Evolutionary conservation across 768 basidiomycete genomes (phyloP).

Genomic region (Pholiota conissans): DNA sequence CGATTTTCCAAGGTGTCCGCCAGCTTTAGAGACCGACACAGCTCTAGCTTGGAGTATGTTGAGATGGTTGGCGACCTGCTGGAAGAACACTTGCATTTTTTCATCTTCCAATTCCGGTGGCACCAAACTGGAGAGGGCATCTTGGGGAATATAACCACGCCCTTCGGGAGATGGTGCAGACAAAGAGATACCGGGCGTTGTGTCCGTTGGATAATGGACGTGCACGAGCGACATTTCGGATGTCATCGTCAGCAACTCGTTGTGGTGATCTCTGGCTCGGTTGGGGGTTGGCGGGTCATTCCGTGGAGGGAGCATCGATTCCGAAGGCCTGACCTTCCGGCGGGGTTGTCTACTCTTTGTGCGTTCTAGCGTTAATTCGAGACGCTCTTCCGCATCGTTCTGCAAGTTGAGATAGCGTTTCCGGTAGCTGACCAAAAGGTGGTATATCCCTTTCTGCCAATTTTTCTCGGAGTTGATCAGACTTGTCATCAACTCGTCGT

Average conservation of each 20-base stretch:
- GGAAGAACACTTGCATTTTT: slow-evolving; percentile 81
- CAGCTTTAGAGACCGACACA: slow-evolving; percentile 18
- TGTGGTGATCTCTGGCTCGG: slow-evolving; percentile 41
- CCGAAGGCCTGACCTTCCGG: slow-evolving; percentile 17
- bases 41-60: slow-evolving; percentile 63
- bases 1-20: background rate
- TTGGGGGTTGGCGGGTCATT: slow-evolving; percentile 63
- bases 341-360: slow-evolving; percentile 33
- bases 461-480: slow-evolving; percentile 69
- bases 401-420: slow-evolving; percentile 72
- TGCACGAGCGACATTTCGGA: slow-evolving; percentile 18
- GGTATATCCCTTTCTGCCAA: slow-evolving; percentile 97
- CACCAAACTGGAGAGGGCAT: slow-evolving; percentile 45
- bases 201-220: slow-evolving; percentile 17
- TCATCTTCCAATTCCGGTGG: slow-evolving; percentile 75
- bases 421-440: slow-evolving; percentile 84
- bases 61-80: slow-evolving; percentile 81
- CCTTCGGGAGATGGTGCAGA: slow-evolving; percentile 21
- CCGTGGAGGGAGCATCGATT: slow-evolving; percentile 45
- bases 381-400: slow-evolving; percentile 56
- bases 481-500: slow-evolving; percentile 69
- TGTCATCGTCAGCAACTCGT: slow-evolving; percentile 11
- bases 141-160: slow-evolving; percentile 4
- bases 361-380: slow-evolving; percentile 34
- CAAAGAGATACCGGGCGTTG: slow-evolving; percentile 16